These are phyloP conservation scores for Diaporthe aspalathi DNA, from an alignment of 2,329 filamentous ascomycete species.

Conservation along the genomic window DNA sequence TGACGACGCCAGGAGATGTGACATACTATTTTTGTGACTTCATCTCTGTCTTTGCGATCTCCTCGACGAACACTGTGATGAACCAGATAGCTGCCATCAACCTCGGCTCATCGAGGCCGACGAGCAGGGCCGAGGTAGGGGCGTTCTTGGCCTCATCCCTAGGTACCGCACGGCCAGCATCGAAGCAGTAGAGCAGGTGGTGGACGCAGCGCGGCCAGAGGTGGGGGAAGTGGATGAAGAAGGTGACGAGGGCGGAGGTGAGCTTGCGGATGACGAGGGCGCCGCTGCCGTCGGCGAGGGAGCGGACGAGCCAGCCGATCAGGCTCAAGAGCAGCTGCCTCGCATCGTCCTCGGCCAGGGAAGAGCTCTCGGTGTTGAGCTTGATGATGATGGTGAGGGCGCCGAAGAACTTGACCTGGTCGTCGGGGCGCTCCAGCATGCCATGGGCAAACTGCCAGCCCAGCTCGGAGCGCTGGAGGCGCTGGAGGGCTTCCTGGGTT, in stretches of 20 bases:
- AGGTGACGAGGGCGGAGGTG: slow-evolving; percentile 80
- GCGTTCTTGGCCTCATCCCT: slow-evolving; percentile 60
- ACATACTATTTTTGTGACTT: slow-evolving; percentile 67
- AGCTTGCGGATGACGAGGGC: slow-evolving; percentile 78
- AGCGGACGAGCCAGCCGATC: slow-evolving; percentile 70
- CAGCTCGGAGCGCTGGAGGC: slow-evolving; percentile 80
- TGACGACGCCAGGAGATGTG: slow-evolving; percentile 45
- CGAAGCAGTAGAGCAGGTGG: slow-evolving; percentile 72
- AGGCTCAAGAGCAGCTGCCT: slow-evolving; percentile 70
- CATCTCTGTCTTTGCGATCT: slow-evolving; percentile 74
- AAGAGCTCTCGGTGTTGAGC: slow-evolving; percentile 81
- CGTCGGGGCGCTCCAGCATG: slow-evolving; percentile 74
- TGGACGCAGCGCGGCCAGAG: slow-evolving; percentile 75
- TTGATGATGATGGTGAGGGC: slow-evolving; percentile 94
- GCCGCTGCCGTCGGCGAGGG: slow-evolving; percentile 63
- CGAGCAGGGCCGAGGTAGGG: slow-evolving; percentile 57
- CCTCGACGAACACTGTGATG: slow-evolving; percentile 70
- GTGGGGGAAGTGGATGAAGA: slow-evolving; percentile 77
- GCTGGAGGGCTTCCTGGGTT: slow-evolving; percentile 80
- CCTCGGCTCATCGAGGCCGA: slow-evolving; percentile 60
- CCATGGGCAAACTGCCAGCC: slow-evolving; percentile 89
- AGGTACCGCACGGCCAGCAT: slow-evolving; percentile 56
- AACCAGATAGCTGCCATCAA: slow-evolving; percentile 74
- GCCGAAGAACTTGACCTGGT: slow-evolving; percentile 89
- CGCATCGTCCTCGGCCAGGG: slow-evolving; percentile 68